Base-by-base conservation (phyloP, 1,284 basidiomycete species). In the Laetiporus sulphureus region DNA sequence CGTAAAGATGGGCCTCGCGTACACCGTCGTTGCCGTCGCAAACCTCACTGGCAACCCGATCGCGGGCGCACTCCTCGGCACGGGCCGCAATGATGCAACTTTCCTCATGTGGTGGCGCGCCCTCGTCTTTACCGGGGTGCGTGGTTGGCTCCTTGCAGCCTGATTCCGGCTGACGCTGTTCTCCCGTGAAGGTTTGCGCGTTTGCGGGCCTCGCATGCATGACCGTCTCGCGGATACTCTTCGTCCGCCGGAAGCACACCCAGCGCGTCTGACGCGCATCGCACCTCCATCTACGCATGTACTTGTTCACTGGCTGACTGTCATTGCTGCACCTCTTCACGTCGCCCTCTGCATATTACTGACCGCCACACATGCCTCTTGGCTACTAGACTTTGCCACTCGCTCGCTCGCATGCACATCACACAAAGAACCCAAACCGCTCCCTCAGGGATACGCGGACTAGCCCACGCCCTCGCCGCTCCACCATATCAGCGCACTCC, bases 1-100 rank as follows among this genome's bases (percentile, higher is more conserved):
- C 31, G 64, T 67, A 7, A 64, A 73, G 19, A 72, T 75, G 67
- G 73, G 73, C n/a, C 56, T 73, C 25, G 72, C 71, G 2, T 76
- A 73, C 50, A 67, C 71, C 7, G 55, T 68, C 44, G 70, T 72
- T n/a, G 68, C 66, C 6, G 45, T 67, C 21, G 65, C 70, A n/a
- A 60, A 69, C 46, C 63, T 75, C 10, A 49, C 69, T n/a, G 72
- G 72, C 5, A 69, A 69, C n/a, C 72, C 72, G 3, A 68, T 48
- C 16, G 43, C 47, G 8, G 47, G 47, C 20, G 43, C 47, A 6
- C 41, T 45, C 15, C 44, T 48, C 32, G 25, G 40, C 12, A 71
- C 31, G 62, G 64, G 11, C 4, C 35, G 13, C 13, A 27, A 12
- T 8, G 22, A 19, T 19, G 29, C 31, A 10, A 18, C 16, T 31